Percentiles rank a stretch among this genome's conserved stretches.
These are phyloP conservation scores for Fusarium concolor DNA, from an alignment of 2,329 filamentous ascomycete genomes.

Conservation along the genomic window DNA sequence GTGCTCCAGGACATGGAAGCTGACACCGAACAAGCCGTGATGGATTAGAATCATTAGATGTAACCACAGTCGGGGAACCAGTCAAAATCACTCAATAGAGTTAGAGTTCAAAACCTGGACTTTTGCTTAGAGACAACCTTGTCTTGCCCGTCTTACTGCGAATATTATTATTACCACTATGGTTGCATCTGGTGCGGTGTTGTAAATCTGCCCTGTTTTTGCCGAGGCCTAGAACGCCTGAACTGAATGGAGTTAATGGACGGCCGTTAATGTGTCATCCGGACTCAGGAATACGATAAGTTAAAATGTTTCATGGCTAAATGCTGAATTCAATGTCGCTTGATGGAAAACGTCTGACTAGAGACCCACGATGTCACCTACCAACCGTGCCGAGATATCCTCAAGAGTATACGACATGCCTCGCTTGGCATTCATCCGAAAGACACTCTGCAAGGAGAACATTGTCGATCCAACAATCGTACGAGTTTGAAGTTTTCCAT, in stretches of 20 bases:
- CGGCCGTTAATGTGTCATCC: neutral
- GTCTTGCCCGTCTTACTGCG: neutral
- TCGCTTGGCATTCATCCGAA: neutral
- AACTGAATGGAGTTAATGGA: neutral
- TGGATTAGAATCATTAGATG: conserved; percentile 39
- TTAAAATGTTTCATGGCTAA: neutral
- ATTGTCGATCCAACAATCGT: neutral
- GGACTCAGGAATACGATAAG: conserved; percentile 15
- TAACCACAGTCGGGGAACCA: conserved; percentile 9
- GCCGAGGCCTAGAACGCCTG: neutral
- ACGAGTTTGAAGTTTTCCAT: neutral
- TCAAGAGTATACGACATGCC: neutral
- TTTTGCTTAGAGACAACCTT: neutral
- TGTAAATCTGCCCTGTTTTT: neutral
- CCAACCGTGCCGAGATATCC: conserved; percentile 4
- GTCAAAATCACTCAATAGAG: neutral
- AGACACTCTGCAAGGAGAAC: conserved; percentile 1
- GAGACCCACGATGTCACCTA: conserved; percentile 17
- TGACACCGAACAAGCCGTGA: conserved; percentile 47
- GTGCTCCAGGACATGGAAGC: conserved; percentile 59
- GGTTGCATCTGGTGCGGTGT: neutral
- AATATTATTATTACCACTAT: conserved; percentile 3
- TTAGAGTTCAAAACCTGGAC: conserved; percentile 11
- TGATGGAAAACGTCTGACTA: conserved; percentile 1
- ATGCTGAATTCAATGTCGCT: conserved; percentile 7